Percentiles rank a stretch among this genome's conserved stretches.
phyloP scores from a whole-genome alignment of 73 alveolate species.

The Symbiodinium pilosum region DNA sequence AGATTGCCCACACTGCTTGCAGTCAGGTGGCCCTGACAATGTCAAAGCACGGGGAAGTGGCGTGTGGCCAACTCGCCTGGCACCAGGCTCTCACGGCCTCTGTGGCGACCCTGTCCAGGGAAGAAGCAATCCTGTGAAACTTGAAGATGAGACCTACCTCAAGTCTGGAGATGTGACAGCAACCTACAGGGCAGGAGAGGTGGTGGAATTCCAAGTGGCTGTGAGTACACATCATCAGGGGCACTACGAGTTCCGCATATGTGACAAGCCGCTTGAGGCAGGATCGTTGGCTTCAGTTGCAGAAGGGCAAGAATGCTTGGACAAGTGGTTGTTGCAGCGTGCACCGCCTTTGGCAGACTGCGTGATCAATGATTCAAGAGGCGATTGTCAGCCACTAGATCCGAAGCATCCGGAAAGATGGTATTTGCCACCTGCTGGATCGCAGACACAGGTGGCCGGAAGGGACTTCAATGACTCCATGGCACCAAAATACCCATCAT shows the following conservation, averaged over 20 bases:
- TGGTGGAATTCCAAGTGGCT: slow-evolving; percentile 86
- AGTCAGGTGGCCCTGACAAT: slow-evolving; percentile 66
- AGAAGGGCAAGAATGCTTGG: slow-evolving; percentile 75
- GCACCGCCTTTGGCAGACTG: slow-evolving; percentile 38
- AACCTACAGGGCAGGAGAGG: slow-evolving; percentile 51
- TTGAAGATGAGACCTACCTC: slow-evolving; percentile 58
- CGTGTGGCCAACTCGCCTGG: slow-evolving; percentile 66
- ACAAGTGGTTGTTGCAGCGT: slow-evolving; percentile 58
- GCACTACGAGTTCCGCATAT: slow-evolving; percentile 65
- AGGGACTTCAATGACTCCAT: slow-evolving; percentile 45
- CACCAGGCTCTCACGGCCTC: slow-evolving; percentile 72
- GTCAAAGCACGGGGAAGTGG: slow-evolving; percentile 46
- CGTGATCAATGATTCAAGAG: slow-evolving; percentile 49
- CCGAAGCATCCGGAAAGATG: slow-evolving; percentile 75
- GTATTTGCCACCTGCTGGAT: slow-evolving; percentile 81
- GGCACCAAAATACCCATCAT: slow-evolving; percentile 54
- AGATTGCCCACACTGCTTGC: slow-evolving; percentile 90
- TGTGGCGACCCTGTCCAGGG: slow-evolving; percentile 91
- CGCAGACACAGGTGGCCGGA: slow-evolving; percentile 80
- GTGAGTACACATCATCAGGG: slow-evolving; percentile 69
- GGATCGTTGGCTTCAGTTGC: slow-evolving; percentile 5
- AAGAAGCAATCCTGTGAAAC: slow-evolving; percentile 13
- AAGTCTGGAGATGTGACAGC: slow-evolving; percentile 19
- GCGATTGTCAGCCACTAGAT: slow-evolving; percentile 86
- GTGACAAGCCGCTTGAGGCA: slow-evolving; percentile 32